Percentiles rank a stretch among this genome's conserved stretches.
phyloP scores from a whole-genome alignment of 202 grass and related monocot genomes.

The Saccharum hybrid region DNA sequence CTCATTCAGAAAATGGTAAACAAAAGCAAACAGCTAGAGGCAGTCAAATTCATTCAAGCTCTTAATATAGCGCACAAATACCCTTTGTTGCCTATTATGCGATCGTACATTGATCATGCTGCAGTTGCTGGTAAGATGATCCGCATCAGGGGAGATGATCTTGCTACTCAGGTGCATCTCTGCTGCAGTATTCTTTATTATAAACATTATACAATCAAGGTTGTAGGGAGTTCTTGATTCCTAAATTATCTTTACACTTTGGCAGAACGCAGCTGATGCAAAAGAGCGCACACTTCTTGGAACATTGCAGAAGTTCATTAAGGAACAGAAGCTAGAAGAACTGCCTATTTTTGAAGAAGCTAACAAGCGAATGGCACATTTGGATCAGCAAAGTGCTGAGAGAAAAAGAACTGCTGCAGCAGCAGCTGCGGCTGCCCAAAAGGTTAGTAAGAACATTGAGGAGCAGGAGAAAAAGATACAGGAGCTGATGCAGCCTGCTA shows the following conservation, averaged over 20 bases:
- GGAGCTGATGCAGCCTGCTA: slow-evolving; percentile 22
- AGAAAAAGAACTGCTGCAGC: slow-evolving; percentile 45
- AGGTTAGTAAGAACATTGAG: slow-evolving; percentile 47
- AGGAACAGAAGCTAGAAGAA: slow-evolving; percentile 50
- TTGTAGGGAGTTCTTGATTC: slow-evolving; percentile 16
- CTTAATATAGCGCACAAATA: slow-evolving; percentile 51
- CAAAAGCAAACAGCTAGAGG: slow-evolving; percentile 52
- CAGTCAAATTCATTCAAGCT: slow-evolving; percentile 60
- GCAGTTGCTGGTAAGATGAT: slow-evolving; percentile 55
- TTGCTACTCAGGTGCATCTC: slow-evolving; percentile 45
- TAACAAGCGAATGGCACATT: slow-evolving; percentile 37
- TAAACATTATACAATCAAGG: background rate
- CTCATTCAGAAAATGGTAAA: slow-evolving; percentile 50
- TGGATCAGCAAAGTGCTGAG: slow-evolving; percentile 46
- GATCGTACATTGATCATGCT: slow-evolving; percentile 50
- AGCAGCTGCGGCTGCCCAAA: slow-evolving; percentile 40
- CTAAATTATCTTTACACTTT: slow-evolving; percentile 13
- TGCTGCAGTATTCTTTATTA: slow-evolving; percentile 26
- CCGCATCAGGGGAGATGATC: slow-evolving; percentile 43
- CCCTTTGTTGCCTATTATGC: slow-evolving; percentile 52
- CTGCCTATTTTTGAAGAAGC: slow-evolving; percentile 49
- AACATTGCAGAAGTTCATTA: slow-evolving; percentile 55
- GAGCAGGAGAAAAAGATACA: slow-evolving; percentile 14
- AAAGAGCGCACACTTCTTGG: slow-evolving; percentile 52
- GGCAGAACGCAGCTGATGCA: slow-evolving; percentile 42